These are phyloP conservation scores for Gynostemma pentaphyllum DNA, from an alignment of 306 rosid genomes.

Conservation along the genomic window DNA sequence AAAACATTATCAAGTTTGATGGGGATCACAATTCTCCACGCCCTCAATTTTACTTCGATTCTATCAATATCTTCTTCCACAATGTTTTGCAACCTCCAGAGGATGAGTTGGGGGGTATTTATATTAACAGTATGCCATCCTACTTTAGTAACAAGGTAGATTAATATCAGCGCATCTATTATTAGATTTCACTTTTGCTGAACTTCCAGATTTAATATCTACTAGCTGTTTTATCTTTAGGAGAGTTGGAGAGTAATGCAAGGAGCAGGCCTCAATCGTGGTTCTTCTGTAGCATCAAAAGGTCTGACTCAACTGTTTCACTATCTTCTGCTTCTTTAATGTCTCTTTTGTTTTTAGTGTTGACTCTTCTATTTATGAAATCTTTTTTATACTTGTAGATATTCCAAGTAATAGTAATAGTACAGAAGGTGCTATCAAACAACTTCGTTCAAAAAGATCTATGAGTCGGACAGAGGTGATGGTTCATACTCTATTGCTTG, in stretches of 20 bases:
- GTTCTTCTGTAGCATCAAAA: slow-evolving; percentile 40
- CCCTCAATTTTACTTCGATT: slow-evolving; percentile 86
- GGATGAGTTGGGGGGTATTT: slow-evolving; percentile 63
- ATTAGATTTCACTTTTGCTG: slow-evolving; percentile 13
- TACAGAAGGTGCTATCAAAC: slow-evolving; percentile 51
- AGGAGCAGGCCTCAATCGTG: slow-evolving; percentile 24
- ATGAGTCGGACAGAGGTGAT: slow-evolving; percentile 84
- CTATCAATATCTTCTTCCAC: slow-evolving; percentile 80
- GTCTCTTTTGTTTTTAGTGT: not conserved
- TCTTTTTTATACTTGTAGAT: slow-evolving; percentile 31
- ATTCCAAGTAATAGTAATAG: slow-evolving; percentile 42
- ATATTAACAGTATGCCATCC: slow-evolving; percentile 48
- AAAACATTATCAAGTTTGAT: slow-evolving; percentile 78
- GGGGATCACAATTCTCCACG: slow-evolving; percentile 99
- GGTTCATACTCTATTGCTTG: not conserved
- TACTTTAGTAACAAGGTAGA: slow-evolving; percentile 71
- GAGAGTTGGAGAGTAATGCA: slow-evolving; percentile 55
- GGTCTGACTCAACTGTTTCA: slow-evolving; percentile 32
- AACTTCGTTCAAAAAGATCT: slow-evolving; percentile 50
- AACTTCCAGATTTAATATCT: slow-evolving; percentile 12
- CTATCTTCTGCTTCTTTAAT: slow-evolving; percentile 9
- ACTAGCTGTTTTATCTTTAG: slow-evolving; percentile 26
- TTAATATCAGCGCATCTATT: slow-evolving; percentile 16
- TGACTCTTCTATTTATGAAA: not conserved
- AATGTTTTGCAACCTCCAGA: slow-evolving; percentile 91